These are phyloP conservation scores for Solanum corneliomulleri DNA, from an alignment of 257 asterid species.

Conservation along the genomic window DNA sequence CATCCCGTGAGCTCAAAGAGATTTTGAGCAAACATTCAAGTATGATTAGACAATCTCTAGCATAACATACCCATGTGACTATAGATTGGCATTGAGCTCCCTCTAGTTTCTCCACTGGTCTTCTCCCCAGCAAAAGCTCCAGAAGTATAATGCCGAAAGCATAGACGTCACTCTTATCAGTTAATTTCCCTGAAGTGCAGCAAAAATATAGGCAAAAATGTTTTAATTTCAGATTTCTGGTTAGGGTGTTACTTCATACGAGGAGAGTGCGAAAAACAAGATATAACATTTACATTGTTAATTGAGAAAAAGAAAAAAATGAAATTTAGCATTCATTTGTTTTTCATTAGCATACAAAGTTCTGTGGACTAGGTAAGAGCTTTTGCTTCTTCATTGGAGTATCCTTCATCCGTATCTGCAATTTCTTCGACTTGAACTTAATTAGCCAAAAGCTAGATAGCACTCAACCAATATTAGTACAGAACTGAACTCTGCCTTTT, in stretches of 20 bases:
- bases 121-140: conserved; percentile 82
- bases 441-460: background rate
- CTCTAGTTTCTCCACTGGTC: conserved; percentile 63
- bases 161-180: conserved; percentile 91
- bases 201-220: background rate
- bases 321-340: background rate
- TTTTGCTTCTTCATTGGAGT: background rate
- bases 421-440: background rate
- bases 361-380: background rate
- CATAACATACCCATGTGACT: conserved; percentile 64
- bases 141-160: conserved; percentile 87
- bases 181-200: conserved; percentile 59
- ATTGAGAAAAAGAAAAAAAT: background rate
- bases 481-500: background rate
- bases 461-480: background rate
- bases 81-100: conserved; percentile 74
- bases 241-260: background rate
- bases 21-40: background rate
- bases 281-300: background rate
- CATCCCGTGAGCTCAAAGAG: background rate
- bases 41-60: background rate
- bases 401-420: background rate
- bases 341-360: background rate
- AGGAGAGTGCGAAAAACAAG: background rate
- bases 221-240: background rate